Evolutionary conservation across 768 basidiomycete genomes (phyloP), one percentile per base, ranked within the genome.

Genomic region (Rhodotorula toruloides): DNA sequence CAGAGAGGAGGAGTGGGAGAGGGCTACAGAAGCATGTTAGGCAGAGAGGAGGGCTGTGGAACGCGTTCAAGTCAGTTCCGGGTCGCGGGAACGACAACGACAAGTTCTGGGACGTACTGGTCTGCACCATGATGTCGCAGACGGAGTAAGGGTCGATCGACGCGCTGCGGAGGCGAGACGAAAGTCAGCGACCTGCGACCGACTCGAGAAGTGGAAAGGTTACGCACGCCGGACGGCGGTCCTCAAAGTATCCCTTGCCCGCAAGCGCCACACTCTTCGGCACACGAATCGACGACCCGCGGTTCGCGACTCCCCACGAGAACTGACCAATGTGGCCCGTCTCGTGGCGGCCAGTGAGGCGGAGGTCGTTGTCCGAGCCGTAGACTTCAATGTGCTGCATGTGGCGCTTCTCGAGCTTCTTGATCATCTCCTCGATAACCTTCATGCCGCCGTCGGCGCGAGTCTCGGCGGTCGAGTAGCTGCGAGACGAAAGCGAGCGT

Each of bases 111-210:
- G n/a, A n/a, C n/a, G n/a, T n/a, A n/a, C n/a, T 54, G 32, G 58
- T 61, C 56, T 59, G 55, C 62, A 71, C 63, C 61, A 72, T 68
- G 58, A 73, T 74, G 48, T 73, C 70, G 58, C 91, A 94, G 68
- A 99, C 94, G 66, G 89, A 89, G 80, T 99, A 99, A 37, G 96
- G 91, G 79, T 98, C 94, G 4, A n/a, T n/a, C n/a, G n/a, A n/a
- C n/a, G 49, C 52, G n/a, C n/a, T 3, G 31, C 10, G 3, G 47
- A 48, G 27, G 6, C 5, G 17, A 13, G 29, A 48, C n/a, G 47
- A 16, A 46, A 21, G 22, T 46, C 44, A n/a, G 25, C 25, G 11
- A 42, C 40, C 25, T 25, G 25, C 6, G 25, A 46, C 21, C 25
- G 44, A 13, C n/a, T n/a, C n/a, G 44, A 46, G 44, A 3, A 25